Percentiles rank a stretch among this genome's conserved stretches.
Evolutionary conservation across 176 grass and related monocot species (phyloP).

Genomic region (Aegilops umbellulata): DNA sequence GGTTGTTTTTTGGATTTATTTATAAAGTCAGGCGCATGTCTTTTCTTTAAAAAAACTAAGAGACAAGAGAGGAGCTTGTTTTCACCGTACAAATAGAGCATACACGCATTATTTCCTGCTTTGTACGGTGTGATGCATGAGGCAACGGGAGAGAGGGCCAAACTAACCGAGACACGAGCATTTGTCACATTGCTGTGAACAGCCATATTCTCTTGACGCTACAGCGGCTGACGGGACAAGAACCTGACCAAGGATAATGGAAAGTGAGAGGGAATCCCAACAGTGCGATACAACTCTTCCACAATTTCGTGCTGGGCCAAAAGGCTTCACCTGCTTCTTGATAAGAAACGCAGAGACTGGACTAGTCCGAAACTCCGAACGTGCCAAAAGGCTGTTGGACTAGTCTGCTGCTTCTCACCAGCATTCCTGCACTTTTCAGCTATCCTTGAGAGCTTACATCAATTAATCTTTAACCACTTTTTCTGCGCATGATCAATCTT

Average conservation of each 20-base stretch:
- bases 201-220: background rate
- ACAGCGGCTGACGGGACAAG: background rate
- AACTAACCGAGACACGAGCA: background rate
- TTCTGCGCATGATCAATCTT: no score
- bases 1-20: no score
- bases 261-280: background rate
- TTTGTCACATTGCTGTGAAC: constrained; percentile 12
- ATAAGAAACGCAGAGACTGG: background rate
- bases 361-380: background rate
- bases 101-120: background rate
- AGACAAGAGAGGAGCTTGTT: no score
- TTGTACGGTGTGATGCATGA: background rate
- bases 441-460: background rate
- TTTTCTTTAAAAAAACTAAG: no score
- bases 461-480: background rate
- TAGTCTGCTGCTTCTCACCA: background rate
- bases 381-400: background rate
- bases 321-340: background rate
- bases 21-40: no score
- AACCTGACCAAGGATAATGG: background rate
- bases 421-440: background rate
- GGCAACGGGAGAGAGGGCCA: background rate
- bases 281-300: background rate
- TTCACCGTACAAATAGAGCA: no score
- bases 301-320: background rate